Evolutionary conservation across 345 rosid genomes (phyloP), one percentile per base, ranked within the genome.

Genomic region (Acer negundo): DNA sequence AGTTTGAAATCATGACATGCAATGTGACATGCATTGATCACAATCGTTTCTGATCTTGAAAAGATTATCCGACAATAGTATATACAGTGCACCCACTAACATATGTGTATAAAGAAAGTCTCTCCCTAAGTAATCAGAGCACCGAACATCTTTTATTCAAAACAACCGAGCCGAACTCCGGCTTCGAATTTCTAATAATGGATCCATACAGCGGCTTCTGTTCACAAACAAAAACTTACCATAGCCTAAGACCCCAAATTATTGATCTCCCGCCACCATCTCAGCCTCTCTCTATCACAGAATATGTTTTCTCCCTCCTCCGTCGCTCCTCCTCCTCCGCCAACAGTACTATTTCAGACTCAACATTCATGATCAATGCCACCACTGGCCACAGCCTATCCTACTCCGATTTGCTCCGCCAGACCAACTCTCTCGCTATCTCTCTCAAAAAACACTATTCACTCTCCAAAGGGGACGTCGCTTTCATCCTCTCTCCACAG

Each of bases 401-500:
- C 40, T 89, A 88, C 85, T 76, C 89, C 1, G 82, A 87, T 61
- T 87, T 88, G 79, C 80, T 83, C 71, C 67, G 85, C 91, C 47
- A 84, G 90, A 42, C 75, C 88, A 84, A 70, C 70, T 92, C 58
- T 78, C 90, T 1, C 13, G 70, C 67, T 84, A 81, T 59, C 84
- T 70, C 85, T 59, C 82, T 73, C n/a, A 66, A 86, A 86, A 55
- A 81, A 1, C 77, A 62, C 22, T 87, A 64, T 77, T 75, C 90
- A n/a, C n/a, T 12, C 74, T 93, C 26, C 68, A 75, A 61, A 5
- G 86, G 85, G 69, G 88, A 95, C 75, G 94, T 85, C 46, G 98
- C 97, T 22, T 90, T 89, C 61, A 76, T 93, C 72, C 84, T 95
- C 76, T 84, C 84, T 53, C 94, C 99, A 1, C 56, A 90, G 24